phyloP scores from a whole-genome alignment of 1,139 yeast species.

The Saccharomycopsis hybrid region DNA sequence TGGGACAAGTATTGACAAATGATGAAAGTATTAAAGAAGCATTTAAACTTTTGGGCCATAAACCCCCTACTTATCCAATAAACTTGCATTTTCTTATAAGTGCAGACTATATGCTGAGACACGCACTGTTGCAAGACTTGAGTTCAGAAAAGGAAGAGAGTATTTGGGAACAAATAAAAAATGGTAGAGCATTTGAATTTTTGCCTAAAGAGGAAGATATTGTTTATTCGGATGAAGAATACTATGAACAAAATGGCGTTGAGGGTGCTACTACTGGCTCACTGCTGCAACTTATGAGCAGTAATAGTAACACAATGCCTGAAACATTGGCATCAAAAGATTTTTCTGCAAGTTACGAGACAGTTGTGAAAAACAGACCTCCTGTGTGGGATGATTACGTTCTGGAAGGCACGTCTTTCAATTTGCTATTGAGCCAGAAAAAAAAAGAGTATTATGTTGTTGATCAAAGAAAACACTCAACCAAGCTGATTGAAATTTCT shows the following conservation, averaged over 20 bases:
- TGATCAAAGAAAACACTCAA: slow-evolving; percentile 2
- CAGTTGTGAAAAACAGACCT: too few species aligned
- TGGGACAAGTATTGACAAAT: slow-evolving; percentile 24
- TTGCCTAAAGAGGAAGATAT: slow-evolving; percentile 22
- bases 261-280: too few species aligned
- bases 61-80: slow-evolving; percentile 2
- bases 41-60: slow-evolving; percentile 18
- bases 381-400: too few species aligned
- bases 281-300: too few species aligned
- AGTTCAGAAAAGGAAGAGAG: slow-evolving; percentile 18
- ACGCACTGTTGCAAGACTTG: not conserved
- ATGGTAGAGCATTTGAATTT: slow-evolving; percentile 26
- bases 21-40: slow-evolving; percentile 17
- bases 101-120: slow-evolving; percentile 20
- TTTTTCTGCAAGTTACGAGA: too few species aligned
- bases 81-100: slow-evolving; percentile 25
- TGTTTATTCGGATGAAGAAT: not conserved
- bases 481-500: slow-evolving; percentile 16
- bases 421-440: too few species aligned
- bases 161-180: slow-evolving; percentile 26
- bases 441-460: slow-evolving; percentile 4
- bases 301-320: too few species aligned
- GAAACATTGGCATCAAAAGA: too few species aligned
- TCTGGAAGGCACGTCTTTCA: too few species aligned
- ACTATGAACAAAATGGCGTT: not conserved